phyloP scores from a whole-genome alignment of 1,284 basidiomycete genomes.

The Megacollybia platyphylla region DNA sequence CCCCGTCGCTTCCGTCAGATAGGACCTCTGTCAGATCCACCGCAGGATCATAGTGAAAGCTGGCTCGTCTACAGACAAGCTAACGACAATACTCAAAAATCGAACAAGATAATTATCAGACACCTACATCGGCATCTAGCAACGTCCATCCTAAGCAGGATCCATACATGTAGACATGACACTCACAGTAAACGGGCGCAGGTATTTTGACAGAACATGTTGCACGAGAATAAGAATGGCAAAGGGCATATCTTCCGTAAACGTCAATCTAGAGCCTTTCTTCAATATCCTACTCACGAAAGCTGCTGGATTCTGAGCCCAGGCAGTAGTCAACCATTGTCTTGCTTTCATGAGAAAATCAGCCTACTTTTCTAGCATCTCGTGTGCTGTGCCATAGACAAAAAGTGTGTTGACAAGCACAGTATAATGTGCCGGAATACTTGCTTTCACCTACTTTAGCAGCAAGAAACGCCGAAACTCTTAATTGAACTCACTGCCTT shows the following conservation, averaged over 20 bases:
- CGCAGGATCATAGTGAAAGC: conserved; percentile 16
- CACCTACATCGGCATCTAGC: conserved; percentile 17
- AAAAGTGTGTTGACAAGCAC: conserved; percentile 12
- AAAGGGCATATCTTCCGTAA: conserved; percentile 15
- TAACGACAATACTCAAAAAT: conserved; percentile 4
- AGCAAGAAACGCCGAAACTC: neutral
- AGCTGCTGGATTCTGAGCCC: conserved; percentile 11
- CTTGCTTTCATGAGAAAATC: neutral
- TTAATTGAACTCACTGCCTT: conserved; percentile 18
- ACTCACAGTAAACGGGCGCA: conserved; percentile 25
- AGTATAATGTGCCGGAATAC: conserved; percentile 21
- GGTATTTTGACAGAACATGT: conserved; percentile 23
- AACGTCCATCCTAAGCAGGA: neutral
- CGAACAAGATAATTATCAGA: neutral
- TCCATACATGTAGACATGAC: neutral
- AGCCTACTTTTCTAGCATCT: conserved; percentile 11
- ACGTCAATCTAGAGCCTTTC: neutral
- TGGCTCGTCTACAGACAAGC: conserved; percentile 18
- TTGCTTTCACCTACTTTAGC: conserved; percentile 7
- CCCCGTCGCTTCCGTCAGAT: conserved; percentile 6
- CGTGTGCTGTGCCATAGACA: conserved; percentile 2
- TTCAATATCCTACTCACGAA: conserved; percentile 8
- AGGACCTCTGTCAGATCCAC: conserved; percentile 11
- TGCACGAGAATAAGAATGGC: conserved; percentile 20
- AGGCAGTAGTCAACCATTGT: neutral